These are phyloP conservation scores for Tricholoma hemisulphureum DNA, from an alignment of 768 basidiomycete species.

Conservation along the genomic window DNA sequence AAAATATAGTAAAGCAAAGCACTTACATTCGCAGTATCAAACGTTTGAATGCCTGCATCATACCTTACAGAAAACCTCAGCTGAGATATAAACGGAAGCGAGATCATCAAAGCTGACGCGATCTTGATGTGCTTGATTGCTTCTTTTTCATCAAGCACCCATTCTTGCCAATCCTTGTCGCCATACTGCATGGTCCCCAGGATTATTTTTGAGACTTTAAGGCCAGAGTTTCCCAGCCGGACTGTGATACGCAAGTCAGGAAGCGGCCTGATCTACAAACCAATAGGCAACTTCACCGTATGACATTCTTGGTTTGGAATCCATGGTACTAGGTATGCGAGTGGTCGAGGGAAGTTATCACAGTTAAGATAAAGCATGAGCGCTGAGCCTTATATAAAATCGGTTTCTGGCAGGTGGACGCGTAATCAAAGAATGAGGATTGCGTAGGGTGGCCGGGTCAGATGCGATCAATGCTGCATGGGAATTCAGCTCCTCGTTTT, in stretches of 20 bases:
- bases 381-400: no score
- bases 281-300: slow-evolving; percentile 19
- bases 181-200: slow-evolving; percentile 67
- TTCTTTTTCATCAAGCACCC: slow-evolving; percentile 49
- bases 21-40: slow-evolving; percentile 53
- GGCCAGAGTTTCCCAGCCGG: slow-evolving; percentile 49
- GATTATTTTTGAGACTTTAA: slow-evolving; percentile 65
- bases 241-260: slow-evolving; percentile 28
- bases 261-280: neutral
- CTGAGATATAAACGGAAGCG: neutral
- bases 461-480: no score
- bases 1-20: neutral
- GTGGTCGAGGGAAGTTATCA: no score
- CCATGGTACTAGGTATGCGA: no score
- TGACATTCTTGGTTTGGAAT: slow-evolving; percentile 16
- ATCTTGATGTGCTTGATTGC: slow-evolving; percentile 52
- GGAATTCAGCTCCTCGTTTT: no score
- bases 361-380: no score
- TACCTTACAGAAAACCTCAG: slow-evolving; percentile 34
- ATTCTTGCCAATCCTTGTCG: slow-evolving; percentile 47
- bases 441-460: no score
- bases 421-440: no score
- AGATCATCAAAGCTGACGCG: slow-evolving; percentile 28
- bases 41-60: slow-evolving; percentile 63
- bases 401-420: no score